Conservation (phyloP, 2,329 filamentous ascomycete genomes). For the Ampelomyces quisqualis region DNA sequence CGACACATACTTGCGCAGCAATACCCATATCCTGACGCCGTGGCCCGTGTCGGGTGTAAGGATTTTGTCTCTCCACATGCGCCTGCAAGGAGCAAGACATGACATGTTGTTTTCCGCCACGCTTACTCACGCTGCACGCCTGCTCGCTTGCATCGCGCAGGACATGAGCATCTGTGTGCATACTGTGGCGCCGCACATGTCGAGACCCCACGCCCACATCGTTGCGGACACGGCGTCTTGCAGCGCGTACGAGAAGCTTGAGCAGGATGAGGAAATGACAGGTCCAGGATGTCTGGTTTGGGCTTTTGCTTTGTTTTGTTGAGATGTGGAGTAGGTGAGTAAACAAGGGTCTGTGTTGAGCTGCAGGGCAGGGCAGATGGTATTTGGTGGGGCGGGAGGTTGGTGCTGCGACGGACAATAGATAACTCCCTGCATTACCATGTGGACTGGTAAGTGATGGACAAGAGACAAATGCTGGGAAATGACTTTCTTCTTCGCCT, state of each 20-base stretch:
- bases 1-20: no score
- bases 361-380: no score
- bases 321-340: constrained; percentile 5
- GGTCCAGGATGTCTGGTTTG: not conserved
- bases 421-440: no score
- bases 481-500: no score
- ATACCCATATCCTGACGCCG: no score
- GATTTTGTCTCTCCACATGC: no score
- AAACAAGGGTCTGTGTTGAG: no score
- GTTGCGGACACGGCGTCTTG: constrained; percentile 5
- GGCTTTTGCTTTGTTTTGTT: constrained; percentile 3
- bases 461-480: no score
- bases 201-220: not conserved
- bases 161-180: constrained; percentile 1
- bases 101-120: not conserved
- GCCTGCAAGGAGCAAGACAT: not conserved
- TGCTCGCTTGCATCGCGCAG: constrained; percentile 2
- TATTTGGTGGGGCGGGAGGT: no score
- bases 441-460: no score
- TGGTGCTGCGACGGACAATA: no score
- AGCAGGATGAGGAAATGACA: constrained; percentile 7
- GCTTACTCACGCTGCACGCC: not conserved
- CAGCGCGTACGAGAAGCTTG: constrained; percentile 8
- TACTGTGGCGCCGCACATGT: constrained; percentile 4
- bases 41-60: no score